A percentile compares a stretch with the other conserved stretches of the same genome.
These are phyloP conservation scores for Bauhinia variegata DNA, from an alignment of 306 rosid genomes.

Conservation along the genomic window DNA sequence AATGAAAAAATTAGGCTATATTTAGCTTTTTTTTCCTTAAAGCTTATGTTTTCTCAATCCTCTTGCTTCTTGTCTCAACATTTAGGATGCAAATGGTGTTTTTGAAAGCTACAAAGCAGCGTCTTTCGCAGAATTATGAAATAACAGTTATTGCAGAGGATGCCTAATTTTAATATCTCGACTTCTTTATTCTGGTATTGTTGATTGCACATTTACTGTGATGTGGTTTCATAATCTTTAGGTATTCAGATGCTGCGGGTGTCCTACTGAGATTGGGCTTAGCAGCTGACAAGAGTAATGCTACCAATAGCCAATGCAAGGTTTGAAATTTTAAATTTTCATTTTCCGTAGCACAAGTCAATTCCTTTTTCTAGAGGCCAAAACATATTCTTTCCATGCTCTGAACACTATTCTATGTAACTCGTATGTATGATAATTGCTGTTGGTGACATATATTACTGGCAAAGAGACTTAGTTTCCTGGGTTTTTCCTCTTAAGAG, in stretches of 20 bases:
- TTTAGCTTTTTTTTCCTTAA: slow-evolving; percentile 8
- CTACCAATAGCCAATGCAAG: slow-evolving; percentile 90
- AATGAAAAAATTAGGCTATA: not conserved
- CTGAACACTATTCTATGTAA: not conserved
- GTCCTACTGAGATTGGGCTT: slow-evolving; percentile 72
- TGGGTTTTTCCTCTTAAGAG: slow-evolving; percentile 8
- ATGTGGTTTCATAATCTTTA: slow-evolving; percentile 42
- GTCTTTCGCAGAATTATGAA: slow-evolving; percentile 16
- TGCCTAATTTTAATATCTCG: slow-evolving; percentile 12
- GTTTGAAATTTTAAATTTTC: slow-evolving; percentile 42
- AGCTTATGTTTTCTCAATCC: slow-evolving; percentile 20
- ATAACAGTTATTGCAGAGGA: not conserved
- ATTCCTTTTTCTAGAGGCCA: not conserved
- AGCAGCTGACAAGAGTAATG: slow-evolving; percentile 91
- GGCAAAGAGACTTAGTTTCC: not conserved
- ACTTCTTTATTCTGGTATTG: slow-evolving; percentile 17
- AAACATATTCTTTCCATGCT: slow-evolving; percentile 6
- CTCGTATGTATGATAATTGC: not conserved
- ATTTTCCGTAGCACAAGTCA: not conserved
- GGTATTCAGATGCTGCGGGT: slow-evolving; percentile 87
- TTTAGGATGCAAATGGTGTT: not conserved
- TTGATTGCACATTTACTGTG: slow-evolving; percentile 13
- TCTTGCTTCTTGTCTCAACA: slow-evolving; percentile 19
- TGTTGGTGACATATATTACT: not conserved
- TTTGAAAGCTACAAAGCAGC: slow-evolving; percentile 19